These are phyloP conservation scores for Ceratobasidium papillatum DNA, from an alignment of 1,284 basidiomycete genomes.

Conservation along the genomic window DNA sequence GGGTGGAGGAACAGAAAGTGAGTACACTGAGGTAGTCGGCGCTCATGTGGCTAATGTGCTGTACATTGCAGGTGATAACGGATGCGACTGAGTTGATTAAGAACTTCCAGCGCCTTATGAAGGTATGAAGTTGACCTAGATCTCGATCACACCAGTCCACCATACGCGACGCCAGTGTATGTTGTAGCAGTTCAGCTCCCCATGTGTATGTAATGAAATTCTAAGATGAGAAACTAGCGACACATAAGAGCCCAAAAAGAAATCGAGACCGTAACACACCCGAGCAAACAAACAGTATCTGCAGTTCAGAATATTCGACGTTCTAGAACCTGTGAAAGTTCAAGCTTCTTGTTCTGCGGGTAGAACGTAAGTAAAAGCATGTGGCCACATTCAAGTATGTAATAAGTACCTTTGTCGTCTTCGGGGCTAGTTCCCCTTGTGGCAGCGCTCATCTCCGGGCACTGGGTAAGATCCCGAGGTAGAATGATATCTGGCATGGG, in stretches of 20 bases:
- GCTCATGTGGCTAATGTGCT: neutral
- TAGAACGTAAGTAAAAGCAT: neutral
- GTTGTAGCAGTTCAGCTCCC: neutral
- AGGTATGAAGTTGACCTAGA: no score
- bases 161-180: neutral
- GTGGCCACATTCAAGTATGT: no score
- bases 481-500: neutral
- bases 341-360: neutral
- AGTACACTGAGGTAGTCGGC: neutral
- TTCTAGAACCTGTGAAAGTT: no score
- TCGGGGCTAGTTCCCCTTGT: neutral
- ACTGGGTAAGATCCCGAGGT: neutral
- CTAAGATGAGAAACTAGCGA: neutral
- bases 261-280: neutral
- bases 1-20: constrained; percentile 25
- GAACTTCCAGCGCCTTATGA: constrained; percentile 36
- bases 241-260: neutral
- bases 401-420: neutral
- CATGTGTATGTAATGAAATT: no score
- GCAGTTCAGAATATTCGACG: no score
- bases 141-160: no score
- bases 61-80: constrained; percentile 13
- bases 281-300: no score
- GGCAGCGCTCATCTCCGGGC: neutral
- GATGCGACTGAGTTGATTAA: constrained; percentile 32